Evolutionary conservation across 306 rosid genomes (phyloP), one percentile per base, ranked within the genome.

Genomic region (Cucurbita moschata): DNA sequence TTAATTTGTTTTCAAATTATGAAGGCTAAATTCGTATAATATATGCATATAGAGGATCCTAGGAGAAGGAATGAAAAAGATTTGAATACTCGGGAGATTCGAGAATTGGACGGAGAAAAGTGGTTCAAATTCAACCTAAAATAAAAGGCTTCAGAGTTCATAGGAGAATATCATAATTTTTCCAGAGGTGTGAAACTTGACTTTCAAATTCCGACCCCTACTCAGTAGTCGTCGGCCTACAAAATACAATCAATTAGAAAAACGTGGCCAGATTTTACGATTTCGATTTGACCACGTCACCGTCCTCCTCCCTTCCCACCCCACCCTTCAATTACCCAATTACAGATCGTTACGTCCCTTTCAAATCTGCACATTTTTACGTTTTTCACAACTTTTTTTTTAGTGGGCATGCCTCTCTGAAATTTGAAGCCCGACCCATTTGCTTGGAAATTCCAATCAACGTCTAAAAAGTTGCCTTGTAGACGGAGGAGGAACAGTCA

Each of bases 271-370:
- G 10, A 53, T 42, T 42, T 46, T 19, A 51, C 42, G 82, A 19
- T 18, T 61, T 74, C 74, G 79, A 82, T 57, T 76, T 68, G 77
- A 82, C 86, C 83, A 79, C 83, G 77, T 68, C 19, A 46, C 61
- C 75, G n/a, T 11, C 47, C 23, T 70, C 65, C 52, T 65, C 46
- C 26, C 15, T n/a, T 58, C 46, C 30, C 30, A 8, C 65, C 21
- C 50, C 19, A 19, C 76, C 1, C 7, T n/a, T 5, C 62, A 4
- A 39, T 1, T 39, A 46, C 50, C 58, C 65, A 39, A 5, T 16
- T 15, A 16, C 19, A 52, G 16, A 9, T 6, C 56, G 21, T 1
- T 52, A 1, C 56, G 9, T 50, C 54, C 56, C 56, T 15, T 52
- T 52, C 30, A 38, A 64, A 40, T 64, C 10, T 8, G 10, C 51